These are phyloP conservation scores for Lentinula lateritia DNA, from an alignment of 768 basidiomycete species.

Conservation along the genomic window DNA sequence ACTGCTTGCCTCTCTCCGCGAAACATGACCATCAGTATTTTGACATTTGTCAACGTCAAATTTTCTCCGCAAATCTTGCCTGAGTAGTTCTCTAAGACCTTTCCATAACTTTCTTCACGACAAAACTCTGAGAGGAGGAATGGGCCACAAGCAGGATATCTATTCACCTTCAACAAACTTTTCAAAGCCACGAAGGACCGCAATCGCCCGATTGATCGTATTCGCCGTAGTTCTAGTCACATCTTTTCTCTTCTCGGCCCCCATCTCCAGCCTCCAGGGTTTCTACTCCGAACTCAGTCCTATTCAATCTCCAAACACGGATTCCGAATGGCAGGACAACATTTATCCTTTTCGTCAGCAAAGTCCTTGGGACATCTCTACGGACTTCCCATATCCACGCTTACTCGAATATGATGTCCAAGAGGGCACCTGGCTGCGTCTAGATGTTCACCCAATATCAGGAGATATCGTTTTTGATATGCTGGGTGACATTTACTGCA, in stretches of 20 bases:
- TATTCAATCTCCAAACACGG: neutral
- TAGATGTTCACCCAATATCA: slow-evolving; percentile 64
- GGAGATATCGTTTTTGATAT: slow-evolving; percentile 76
- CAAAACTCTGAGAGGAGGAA: neutral
- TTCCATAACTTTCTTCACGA: no score
- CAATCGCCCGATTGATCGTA: neutral
- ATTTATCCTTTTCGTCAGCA: slow-evolving; percentile 59
- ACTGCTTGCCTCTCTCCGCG: no score
- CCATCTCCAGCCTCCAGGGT: neutral
- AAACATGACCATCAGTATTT: no score
- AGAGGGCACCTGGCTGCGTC: slow-evolving; percentile 72
- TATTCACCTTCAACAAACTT: neutral
- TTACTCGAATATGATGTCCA: slow-evolving; percentile 59
- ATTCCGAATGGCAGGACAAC: slow-evolving; percentile 19
- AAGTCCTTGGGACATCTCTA: slow-evolving; percentile 70
- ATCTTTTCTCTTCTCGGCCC: neutral
- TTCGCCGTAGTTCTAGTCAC: neutral
- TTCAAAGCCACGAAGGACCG: neutral
- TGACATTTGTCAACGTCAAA: no score
- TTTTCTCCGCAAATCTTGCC: no score
- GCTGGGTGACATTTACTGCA: slow-evolving; percentile 69
- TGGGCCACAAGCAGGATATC: neutral
- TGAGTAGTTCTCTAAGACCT: no score
- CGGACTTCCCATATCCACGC: slow-evolving; percentile 68
- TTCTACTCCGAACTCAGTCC: neutral